Base-by-base conservation (phyloP, 306 rosid species). In the Medicago arabica region DNA sequence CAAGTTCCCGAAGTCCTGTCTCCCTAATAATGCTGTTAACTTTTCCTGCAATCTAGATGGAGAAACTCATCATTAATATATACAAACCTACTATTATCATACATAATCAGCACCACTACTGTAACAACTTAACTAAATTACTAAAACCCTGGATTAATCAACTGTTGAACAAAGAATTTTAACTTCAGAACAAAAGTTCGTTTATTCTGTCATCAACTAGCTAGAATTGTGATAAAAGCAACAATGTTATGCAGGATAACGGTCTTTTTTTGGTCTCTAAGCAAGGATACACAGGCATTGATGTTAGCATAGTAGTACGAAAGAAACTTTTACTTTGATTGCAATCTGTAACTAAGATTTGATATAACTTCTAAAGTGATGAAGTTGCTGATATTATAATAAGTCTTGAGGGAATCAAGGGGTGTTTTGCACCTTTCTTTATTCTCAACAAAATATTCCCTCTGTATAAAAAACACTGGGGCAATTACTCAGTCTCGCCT, bases 41-140 rank as follows among this genome's bases (percentile, higher is more conserved):
- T 83, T 91, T 94, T 69, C 93, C 93, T 5, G 96, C 97, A 83
- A 94, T 91, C 98, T 94, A 89, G 62, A 80, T 36, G 36, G 23
- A 83, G 28, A 73, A 85, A 71, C 39, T 55, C 80, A 68, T 50
- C 71, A 54, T 54, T 72, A 68, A 44, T 44, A 58, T 41, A 58
- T 76, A 67, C 61, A 72, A 59, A 61, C 76, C 54, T 39, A 17
- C 49, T 44, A 17, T 74, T 17, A 49, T 15, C 74, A 64, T 66
- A 18, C 23, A 41, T 53, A 75, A 28, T 51, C 67, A 17, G 66
- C 60, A 36, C 18, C 41, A 34, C 61, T 44, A 31, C 28, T 9
- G 9, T 67, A 69, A 60, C 73, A 31, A 57, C 59, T 67, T 51
- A 76, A 41, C 61, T 38, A 75, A 67, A 54, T 66, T 17, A 40